Base-by-base conservation (phyloP, 2,329 filamentous ascomycete species). In the Xylariaceae sp. region DNA sequence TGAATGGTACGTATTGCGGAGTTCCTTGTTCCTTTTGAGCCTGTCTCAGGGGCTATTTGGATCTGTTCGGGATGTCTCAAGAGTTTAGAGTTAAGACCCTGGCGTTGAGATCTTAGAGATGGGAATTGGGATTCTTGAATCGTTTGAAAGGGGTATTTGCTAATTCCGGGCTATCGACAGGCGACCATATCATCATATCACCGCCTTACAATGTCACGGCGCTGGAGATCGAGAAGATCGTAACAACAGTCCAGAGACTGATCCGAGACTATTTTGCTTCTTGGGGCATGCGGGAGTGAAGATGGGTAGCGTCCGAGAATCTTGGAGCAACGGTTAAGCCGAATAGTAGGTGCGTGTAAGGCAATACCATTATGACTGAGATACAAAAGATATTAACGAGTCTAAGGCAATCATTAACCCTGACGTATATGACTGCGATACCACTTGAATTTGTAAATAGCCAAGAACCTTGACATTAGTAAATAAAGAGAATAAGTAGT, bases 141-240 rank as follows among this genome's bases (percentile, higher is more conserved):
- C 14, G 32, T 14, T 10, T 37, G 32, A 7, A 16, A 37, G 14
- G 32, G 32, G 6, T 12, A 37, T 7, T 37, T 37, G 32, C 32
- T 37, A 10, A 37, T 14, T 37, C 32, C 32, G 23, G 23, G 9
- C 23, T 26, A 26, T 26, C 4, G 32, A 37, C 32, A 2, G 84
- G 84, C n/a, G 83, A 87, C 63, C 81, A 85, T 69, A 73, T 85
- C 37, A 70, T 86, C 10, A 44, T 56, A 7, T 37, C 32, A 3
- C 32, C 32, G 32, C 3, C 32, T 14, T 37, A 37, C 14, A 37
- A 37, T 16, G 14, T 37, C 32, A 37, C 32, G 3, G 32, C 32
- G 9, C 32, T 3, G 12, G 32, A 37, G 12, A 16, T 37, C 14
- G 32, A 16, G 32, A 37, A 37, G 32, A 37, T 37, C 12, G 9